Evolutionary conservation across 2,329 filamentous ascomycete species (phyloP).

Genomic region (Colletotrichum tanaceti): DNA sequence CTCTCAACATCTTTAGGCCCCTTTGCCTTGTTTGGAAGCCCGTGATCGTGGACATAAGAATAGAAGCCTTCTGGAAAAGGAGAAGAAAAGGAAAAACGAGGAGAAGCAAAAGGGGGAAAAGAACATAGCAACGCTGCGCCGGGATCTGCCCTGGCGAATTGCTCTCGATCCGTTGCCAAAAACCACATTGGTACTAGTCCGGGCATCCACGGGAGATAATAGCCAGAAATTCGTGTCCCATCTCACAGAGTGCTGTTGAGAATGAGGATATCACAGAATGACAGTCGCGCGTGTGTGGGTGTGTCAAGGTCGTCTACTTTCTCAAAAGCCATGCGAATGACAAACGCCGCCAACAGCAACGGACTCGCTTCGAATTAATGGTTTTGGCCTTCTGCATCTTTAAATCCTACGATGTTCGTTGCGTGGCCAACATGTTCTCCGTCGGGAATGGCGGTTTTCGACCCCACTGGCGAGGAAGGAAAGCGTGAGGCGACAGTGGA

Average conservation of each 20-base stretch:
- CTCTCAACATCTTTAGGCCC: neutral
- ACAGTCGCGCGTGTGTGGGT: neutral
- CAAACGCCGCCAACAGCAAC: conserved; percentile 17
- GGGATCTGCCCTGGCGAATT: neutral
- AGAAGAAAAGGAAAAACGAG: neutral
- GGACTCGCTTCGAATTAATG: conserved; percentile 9
- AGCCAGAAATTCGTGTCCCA: neutral
- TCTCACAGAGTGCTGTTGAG: neutral
- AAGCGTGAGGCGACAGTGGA: neutral
- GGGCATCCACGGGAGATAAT: neutral
- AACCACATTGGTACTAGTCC: neutral
- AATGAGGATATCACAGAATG: neutral
- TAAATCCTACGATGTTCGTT: neutral
- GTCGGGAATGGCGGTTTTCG: conserved; percentile 1
- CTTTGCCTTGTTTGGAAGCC: neutral
- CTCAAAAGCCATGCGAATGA: conserved; percentile 5
- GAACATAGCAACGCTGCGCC: neutral
- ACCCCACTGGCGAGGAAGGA: conserved; percentile 9
- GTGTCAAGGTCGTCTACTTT: neutral
- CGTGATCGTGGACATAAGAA: conserved; percentile 2
- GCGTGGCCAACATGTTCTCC: conserved; percentile 2
- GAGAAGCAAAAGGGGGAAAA: too few species aligned
- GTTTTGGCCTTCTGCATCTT: neutral
- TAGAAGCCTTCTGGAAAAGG: conserved; percentile 29
- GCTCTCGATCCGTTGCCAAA: neutral